Evolutionary conservation across 2,329 filamentous ascomycete species (phyloP), one percentile per base, ranked within the genome.

Genomic region (Pseudogymnoascus sp.): DNA sequence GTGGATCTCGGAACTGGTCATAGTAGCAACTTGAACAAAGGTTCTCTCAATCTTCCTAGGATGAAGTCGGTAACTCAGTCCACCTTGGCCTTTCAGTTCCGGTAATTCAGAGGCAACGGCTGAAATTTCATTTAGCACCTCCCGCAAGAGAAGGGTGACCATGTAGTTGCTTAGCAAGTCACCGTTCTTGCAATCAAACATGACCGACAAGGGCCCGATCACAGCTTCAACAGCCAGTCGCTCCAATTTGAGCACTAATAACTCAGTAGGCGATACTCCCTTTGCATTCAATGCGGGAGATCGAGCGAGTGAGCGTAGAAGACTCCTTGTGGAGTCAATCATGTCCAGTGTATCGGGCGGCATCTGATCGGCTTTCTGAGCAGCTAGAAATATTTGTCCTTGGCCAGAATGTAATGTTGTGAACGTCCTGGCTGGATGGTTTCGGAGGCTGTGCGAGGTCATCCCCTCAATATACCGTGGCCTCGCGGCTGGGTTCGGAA

Each of bases 161-260:
- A 83, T 77, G 64, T 79, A 80, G 73, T 92, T 92, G 68, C 82
- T 80, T 6, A 88, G 74, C 0, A 97, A 74, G 54, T 85, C 79
- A 43, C 88, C 84, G 70, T 95, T 96, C 28, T 83, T 80, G 67
- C 87, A 84, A 67, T 95, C 89, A 59, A 95, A 81, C 7, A 96
- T 77, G 1, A 89, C 87, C 3, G 90, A 92, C 4, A 97, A 78
- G 0, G 93, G 87, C 65, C 96, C 92, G 60, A 95, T 84, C 28
- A 94, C 80, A 57, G 86, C 83, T 64, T 87, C 86, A 67, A 92
- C 84, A 2, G 90, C 85, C 37, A 97, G 78, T 54, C 86, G 87
- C 54, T 93, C 88, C 3, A 97, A 81, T 73, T 96, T 94, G 67
- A 83, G 78, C 63, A 84, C 81, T 6, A 94, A 75, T 65, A 94